Percentiles rank a stretch among this genome's conserved stretches.
Evolutionary conservation across 2,329 filamentous ascomycete species (phyloP).

Genomic region (Sclerotinia subarctica): DNA sequence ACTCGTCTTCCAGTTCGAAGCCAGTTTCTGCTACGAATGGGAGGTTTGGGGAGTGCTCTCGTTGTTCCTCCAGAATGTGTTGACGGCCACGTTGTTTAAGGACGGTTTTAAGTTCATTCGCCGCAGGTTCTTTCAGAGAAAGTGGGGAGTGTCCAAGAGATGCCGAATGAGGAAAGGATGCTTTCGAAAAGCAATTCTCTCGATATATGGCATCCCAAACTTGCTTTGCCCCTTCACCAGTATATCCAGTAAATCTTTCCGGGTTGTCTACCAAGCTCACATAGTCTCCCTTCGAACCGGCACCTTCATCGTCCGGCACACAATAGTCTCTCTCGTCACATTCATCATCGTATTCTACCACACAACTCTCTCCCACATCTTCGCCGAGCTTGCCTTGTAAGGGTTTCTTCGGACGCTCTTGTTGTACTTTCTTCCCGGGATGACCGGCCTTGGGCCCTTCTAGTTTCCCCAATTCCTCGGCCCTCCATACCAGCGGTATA

Average conservation of each 20-base stretch:
- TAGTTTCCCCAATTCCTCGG: constrained; percentile 86
- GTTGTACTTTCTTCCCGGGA: constrained; percentile 71
- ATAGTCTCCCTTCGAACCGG: constrained; percentile 86
- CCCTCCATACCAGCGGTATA: constrained; percentile 86
- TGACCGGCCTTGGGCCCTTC: constrained; percentile 89
- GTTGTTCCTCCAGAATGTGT: constrained; percentile 58
- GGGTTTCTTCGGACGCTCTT: constrained; percentile 67
- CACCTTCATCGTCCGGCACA: constrained; percentile 89
- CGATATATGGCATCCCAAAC: constrained; percentile 97
- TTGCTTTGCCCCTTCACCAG: constrained; percentile 77
- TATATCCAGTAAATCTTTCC: constrained; percentile 92
- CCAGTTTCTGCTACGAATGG: constrained; percentile 61
- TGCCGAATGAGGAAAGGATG: constrained; percentile 59
- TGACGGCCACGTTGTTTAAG: constrained; percentile 58
- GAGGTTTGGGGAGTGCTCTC: constrained; percentile 51
- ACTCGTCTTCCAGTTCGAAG: constrained; percentile 83
- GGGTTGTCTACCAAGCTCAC: constrained; percentile 92
- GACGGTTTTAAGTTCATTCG: constrained; percentile 59
- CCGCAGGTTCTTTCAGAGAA: constrained; percentile 44
- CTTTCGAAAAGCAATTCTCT: constrained; percentile 88
- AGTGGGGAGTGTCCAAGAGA: constrained; percentile 47
- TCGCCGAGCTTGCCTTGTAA: constrained; percentile 81
- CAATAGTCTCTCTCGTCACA: constrained; percentile 97
- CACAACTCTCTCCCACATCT: constrained; percentile 88
- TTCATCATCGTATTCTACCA: constrained; percentile 96